These are phyloP conservation scores for Salvia rosmarinus DNA, from an alignment of 257 asterid genomes.

Conservation along the genomic window DNA sequence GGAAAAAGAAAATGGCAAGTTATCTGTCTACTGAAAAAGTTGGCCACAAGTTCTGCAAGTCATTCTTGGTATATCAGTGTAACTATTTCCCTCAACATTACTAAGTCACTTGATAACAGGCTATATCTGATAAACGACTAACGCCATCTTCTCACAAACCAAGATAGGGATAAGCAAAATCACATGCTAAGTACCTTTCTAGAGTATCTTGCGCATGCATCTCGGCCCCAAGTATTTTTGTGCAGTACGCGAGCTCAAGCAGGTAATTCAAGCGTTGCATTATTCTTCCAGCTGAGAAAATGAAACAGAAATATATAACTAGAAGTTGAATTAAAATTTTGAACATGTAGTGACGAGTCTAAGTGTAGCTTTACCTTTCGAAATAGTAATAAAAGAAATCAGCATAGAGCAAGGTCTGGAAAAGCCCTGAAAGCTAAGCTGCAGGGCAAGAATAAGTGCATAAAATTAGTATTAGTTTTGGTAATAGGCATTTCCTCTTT, in stretches of 20 bases:
- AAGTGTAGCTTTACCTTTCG: conserved; percentile 55
- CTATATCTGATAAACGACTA: not conserved
- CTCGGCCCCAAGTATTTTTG: conserved; percentile 18
- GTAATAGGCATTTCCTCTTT: not conserved
- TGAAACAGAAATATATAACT: conserved; percentile 8
- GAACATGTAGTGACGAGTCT: not conserved
- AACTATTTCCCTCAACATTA: conserved; percentile 25
- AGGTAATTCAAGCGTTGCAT: conserved; percentile 67
- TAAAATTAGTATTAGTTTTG: conserved; percentile 10
- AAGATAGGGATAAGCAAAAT: conserved; percentile 11
- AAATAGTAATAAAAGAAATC: conserved; percentile 92
- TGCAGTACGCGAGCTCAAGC: conserved; percentile 48
- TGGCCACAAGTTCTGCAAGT: conserved; percentile 9
- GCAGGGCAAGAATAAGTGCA: conserved; percentile 34
- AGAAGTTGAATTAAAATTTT: not conserved
- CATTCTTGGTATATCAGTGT: conserved; percentile 21
- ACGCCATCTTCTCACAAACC: not conserved
- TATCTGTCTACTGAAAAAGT: conserved; percentile 6
- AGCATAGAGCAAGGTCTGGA: conserved; percentile 77
- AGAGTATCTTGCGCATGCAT: conserved; percentile 10
- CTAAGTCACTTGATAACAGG: not conserved
- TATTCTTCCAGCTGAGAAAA: conserved; percentile 75
- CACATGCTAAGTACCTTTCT: conserved; percentile 23
- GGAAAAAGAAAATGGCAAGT: not conserved
- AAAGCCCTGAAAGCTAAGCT: conserved; percentile 82